Base-by-base conservation (phyloP, 345 rosid genomes). In the Eucalyptus cladocalyx region DNA sequence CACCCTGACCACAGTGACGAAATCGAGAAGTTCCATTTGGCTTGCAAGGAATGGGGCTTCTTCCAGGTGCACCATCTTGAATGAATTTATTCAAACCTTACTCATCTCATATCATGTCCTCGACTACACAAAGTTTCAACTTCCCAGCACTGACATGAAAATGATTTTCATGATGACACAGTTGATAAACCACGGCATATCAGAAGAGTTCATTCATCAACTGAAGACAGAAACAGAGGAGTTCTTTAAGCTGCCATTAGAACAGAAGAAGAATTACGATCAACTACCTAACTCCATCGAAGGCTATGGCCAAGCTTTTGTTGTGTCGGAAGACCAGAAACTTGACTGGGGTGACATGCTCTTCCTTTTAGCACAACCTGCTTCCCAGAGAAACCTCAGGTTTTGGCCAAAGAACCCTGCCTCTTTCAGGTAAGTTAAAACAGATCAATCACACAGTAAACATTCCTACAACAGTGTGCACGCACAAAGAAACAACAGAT, bases 11-110 rank as follows among this genome's bases (percentile, higher is more conserved):
- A 87, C 21, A 87, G 89, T 24, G 80, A 89, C 37, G 96, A 95
- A 83, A 42, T 92, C 48, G 87, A 89, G 23, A 92, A 92, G 40
- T 94, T 94, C 83, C 94, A 95, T 83, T 86, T 40, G 28, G 95
- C 97, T 54, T 95, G 97, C 91, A 93, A 89, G 90, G 90, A 93
- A 7, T 93, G 92, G 92, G 97, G 96, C 56, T 93, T 96, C 92
- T 95, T 95, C 89, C 95, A 95, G 97, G 96, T 91, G 91, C 60
- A 60, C 72, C 26, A 72, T 86, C 43, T 45, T 88, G 87, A 86
- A 86, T 21, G 16, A 37, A 37, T 76, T 76, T 40, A 11, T 21
- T 76, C 83, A 21, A 21, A 40, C 83, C 83, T 21, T 37, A 40
- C 32, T 50, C 60, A 16, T 86, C 42, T 34, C 53, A 28, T 50